These are phyloP conservation scores for Vachellia pachyceras DNA, from an alignment of 306 rosid genomes.

Conservation along the genomic window DNA sequence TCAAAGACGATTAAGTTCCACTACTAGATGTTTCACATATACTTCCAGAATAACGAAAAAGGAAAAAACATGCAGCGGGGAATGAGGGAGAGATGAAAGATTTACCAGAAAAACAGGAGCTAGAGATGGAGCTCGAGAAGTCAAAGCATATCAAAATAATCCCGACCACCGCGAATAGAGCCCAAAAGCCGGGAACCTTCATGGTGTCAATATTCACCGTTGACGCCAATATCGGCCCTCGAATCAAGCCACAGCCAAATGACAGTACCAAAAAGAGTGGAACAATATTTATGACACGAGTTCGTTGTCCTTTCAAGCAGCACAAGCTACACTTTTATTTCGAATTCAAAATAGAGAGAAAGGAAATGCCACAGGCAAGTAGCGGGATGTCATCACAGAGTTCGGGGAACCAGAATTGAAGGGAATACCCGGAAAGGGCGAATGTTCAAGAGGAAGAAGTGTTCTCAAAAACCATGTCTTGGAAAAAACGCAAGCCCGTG, in stretches of 20 bases:
- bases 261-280: conserved; percentile 1
- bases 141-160: conserved; percentile 39
- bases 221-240: not conserved
- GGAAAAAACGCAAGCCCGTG: not conserved
- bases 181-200: conserved; percentile 66
- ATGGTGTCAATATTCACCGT: conserved; percentile 37
- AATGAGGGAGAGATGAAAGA: not conserved
- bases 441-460: conserved; percentile 3
- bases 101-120: conserved; percentile 46
- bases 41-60: not conserved
- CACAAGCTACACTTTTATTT: conserved; percentile 9
- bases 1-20: not conserved
- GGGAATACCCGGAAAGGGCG: conserved; percentile 36
- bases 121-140: conserved; percentile 37
- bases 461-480: conserved; percentile 14
- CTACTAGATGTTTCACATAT: not conserved
- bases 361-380: not conserved
- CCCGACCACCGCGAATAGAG: conserved; percentile 47
- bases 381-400: conserved; percentile 14
- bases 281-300: not conserved
- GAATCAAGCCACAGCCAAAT: conserved; percentile 3
- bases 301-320: conserved; percentile 22
- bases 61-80: not conserved
- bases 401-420: conserved; percentile 28
- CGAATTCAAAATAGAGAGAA: not conserved